A percentile compares a stretch with the other conserved stretches of the same genome.
Evolutionary conservation across 495 filamentous ascomycete genomes (phyloP).

Genomic region (Penicillium turbatum): DNA sequence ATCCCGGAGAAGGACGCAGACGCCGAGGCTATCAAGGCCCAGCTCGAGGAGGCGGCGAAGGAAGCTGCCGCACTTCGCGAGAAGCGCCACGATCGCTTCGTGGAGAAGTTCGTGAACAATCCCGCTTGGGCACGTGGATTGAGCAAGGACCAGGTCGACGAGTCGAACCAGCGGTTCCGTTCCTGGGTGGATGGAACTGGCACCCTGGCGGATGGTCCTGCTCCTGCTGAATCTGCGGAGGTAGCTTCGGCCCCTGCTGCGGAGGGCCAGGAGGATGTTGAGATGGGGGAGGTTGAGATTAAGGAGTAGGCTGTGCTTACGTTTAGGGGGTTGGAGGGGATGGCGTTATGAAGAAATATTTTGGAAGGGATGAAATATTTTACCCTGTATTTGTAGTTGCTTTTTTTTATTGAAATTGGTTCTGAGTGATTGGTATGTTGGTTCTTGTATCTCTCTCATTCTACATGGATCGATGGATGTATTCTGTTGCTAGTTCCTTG

Average conservation of each 20-base stretch:
- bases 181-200: slow-evolving; percentile 39
- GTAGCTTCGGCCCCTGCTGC: slow-evolving; percentile 4
- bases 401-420: slow-evolving; percentile 1
- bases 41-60: slow-evolving; percentile 43
- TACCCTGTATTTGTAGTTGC: slow-evolving; percentile 12
- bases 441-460: not conserved
- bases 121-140: slow-evolving; percentile 70
- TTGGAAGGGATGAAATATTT: slow-evolving; percentile 24
- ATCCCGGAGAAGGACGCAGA: slow-evolving; percentile 19
- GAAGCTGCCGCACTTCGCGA: slow-evolving; percentile 48
- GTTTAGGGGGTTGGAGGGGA: not conserved
- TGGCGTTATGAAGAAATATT: slow-evolving; percentile 23
- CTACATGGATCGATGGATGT: too few relatives aligned
- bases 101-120: slow-evolving; percentile 70
- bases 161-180: slow-evolving; percentile 58
- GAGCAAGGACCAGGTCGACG: slow-evolving; percentile 67
- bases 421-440: not conserved
- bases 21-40: slow-evolving; percentile 17
- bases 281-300: slow-evolving; percentile 37
- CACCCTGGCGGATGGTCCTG: slow-evolving; percentile 20
- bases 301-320: slow-evolving; percentile 6
- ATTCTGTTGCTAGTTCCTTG: too few relatives aligned
- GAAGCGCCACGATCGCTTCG: slow-evolving; percentile 56
- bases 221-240: slow-evolving; percentile 11
- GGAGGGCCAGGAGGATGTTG: slow-evolving; percentile 27